Base-by-base conservation (phyloP, 305 asterid genomes). In the Stenogyne calaminthoides region DNA sequence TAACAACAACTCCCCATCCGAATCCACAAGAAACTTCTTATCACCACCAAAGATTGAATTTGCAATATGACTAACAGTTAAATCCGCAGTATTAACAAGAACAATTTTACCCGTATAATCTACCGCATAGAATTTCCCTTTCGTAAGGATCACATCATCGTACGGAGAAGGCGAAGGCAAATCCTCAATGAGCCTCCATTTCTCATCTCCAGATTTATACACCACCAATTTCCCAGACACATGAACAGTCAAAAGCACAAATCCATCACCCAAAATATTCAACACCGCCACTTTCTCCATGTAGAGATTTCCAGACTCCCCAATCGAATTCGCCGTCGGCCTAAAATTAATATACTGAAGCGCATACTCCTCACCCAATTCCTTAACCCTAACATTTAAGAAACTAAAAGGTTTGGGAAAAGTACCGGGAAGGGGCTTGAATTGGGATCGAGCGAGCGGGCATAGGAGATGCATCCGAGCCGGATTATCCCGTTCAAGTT, bases 11-110 rank as follows among this genome's bases (percentile, higher is more conserved):
- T 85, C 89, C 54, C 88, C 95, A 55, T 77, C 77, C 4, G 87
- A 86, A 62, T 83, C 89, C 79, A 94, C 92, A 16, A 94, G 82
- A 68, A 84, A 89, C 86, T 91, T 94, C 93, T 86, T 88, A 72
- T 90, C 96, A 49, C 97, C 95, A 25, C 95, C 96, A 36, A 60
- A 82, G 25, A 86, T 78, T 1, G 96, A 59, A 15, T 71, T 44
- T 0, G 93, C 92, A 40, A 84, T 87, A 5, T 44, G 60, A 19
- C 73, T 78, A 76, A 89, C 82, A 52, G 36, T 79, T 52, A 77
- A 67, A 65, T 72, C 66, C 54, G 49, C 88, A 32, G 56, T 63
- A 56, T 88, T 76, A 71, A 90, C 91, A 36, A 79, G 7, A 51
- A 90, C 96, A 0, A 76, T 40, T 77, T 86, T 80, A 32, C 98